Evolutionary conservation across 768 basidiomycete genomes (phyloP).

Genomic region (Suillus americanus): DNA sequence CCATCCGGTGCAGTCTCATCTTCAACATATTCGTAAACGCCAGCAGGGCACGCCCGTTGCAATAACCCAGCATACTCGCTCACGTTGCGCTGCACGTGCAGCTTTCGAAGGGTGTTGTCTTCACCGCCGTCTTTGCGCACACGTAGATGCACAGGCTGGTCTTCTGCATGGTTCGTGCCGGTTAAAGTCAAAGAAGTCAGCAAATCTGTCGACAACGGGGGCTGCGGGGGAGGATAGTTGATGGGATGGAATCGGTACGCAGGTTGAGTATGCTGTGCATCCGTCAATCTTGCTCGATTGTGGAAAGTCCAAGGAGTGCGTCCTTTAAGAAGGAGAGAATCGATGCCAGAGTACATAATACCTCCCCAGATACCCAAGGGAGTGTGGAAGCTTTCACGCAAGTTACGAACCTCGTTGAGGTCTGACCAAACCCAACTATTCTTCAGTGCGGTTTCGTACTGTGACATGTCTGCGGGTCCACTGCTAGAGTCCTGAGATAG

Average conservation of each 20-base stretch:
- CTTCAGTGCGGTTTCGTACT: conserved; percentile 68
- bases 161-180: conserved; percentile 95
- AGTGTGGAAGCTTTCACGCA: conserved; percentile 86
- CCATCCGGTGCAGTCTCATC: conserved; percentile 58
- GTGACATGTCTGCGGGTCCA: conserved; percentile 58
- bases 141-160: conserved; percentile 87
- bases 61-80: conserved; percentile 84
- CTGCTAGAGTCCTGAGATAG: conserved; percentile 34
- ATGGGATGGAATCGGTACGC: conserved; percentile 72
- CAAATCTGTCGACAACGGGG: conserved; percentile 90
- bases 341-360: conserved; percentile 84
- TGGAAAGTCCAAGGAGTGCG: conserved; percentile 91
- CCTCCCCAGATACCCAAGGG: conserved; percentile 84
- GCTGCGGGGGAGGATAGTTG: conserved; percentile 82
- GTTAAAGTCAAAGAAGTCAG: conserved; percentile 88
- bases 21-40: conserved; percentile 94
- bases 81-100: conserved; percentile 77
- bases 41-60: conserved; percentile 90
- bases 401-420: conserved; percentile 85
- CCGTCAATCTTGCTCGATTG: conserved; percentile 52
- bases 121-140: conserved; percentile 47
- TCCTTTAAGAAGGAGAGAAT: conserved; percentile 81
- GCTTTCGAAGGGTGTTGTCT: conserved; percentile 43
- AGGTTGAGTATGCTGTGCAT: conserved; percentile 70
- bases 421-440: conserved; percentile 86